Conservation (phyloP, 345 rosid genomes). For the Arabidopsis thaliana region TAIR10.1 NC_003074.8:20670501-20671000, state of each 20-base stretch:
- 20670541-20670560: neutral
- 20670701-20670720: conserved; percentile 3
- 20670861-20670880: neutral
- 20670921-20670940: neutral
- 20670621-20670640: neutral
- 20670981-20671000: neutral
- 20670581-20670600: neutral
- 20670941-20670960: neutral
- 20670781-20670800: neutral
- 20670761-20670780: neutral
- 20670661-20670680: neutral
- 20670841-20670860: neutral
- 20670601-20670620: neutral
- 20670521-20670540: neutral
- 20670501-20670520: neutral
- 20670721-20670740: neutral
- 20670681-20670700: neutral
- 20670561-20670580: neutral
- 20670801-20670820: neutral
- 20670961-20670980: neutral
- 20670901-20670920: neutral
- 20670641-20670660: neutral
- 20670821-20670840: neutral
- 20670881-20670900: neutral
- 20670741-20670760: neutral